Base-by-base conservation (phyloP, 495 filamentous ascomycete genomes). In the Daldinia loculata region DNA sequence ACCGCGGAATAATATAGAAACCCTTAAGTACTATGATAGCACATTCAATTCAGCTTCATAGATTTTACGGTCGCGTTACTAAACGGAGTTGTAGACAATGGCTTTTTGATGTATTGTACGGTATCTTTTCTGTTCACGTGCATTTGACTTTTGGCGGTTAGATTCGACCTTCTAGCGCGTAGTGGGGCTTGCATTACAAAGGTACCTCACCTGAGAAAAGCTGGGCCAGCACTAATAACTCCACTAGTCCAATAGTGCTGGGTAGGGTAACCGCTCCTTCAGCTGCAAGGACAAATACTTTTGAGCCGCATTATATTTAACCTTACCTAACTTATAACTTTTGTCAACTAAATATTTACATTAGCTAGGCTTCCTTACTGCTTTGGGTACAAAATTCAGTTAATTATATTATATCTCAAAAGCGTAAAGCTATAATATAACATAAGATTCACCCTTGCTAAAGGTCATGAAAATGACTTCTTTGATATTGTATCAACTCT, bases 101-200 rank as follows among this genome's bases (percentile, higher is more conserved):
- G 43, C 3, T 12, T 48, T 48, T 48, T 24, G 43, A 48, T 48
- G 19, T 48, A 48, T 48, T 48, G 43, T 53, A 30, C 22, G 8
- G 50, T 53, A 30, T 30, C 24, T 53, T 53, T 53, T 53, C 27
- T 30, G 15, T 53, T 53, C 19, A 48, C 19, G 43, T 48, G 43
- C 17, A 8, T 53, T 52, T 52, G 26, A 27, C 24, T 14, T 34
- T 34, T 34, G 32, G 9, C 32, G 24, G 12, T 29, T 15, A 27
- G 50, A 11, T 52, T 65, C 38, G 27, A 65, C 39, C n/a, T 50
- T 65, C 27, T 48, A 19, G 36, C 63, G 63, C 55, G 63, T 59
- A 22, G 63, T 22, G 43, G 63, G 17, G 41, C 27, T 34, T n/a
- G 22, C 12, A 27, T 8, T 53, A 53, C 24, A 17, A 27, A 27